Conservation (phyloP, 2,329 filamentous ascomycete species). For the Fusarium robinianum region DNA sequence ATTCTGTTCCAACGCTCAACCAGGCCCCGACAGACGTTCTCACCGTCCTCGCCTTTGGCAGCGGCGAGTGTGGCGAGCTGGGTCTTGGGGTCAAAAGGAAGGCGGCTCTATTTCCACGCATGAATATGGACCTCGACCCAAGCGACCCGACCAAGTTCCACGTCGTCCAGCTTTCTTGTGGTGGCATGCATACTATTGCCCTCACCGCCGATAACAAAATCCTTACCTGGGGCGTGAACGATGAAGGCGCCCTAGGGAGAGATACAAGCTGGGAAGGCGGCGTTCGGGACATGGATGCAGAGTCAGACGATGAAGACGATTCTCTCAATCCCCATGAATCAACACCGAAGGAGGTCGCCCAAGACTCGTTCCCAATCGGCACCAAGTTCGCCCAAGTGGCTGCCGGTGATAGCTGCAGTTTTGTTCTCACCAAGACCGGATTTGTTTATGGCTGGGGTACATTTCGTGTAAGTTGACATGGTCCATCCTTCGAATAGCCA, state of each 20-base stretch:
- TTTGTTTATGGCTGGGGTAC: slow-evolving; percentile 78
- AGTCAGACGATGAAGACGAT: slow-evolving; percentile 46
- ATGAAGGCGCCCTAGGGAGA: slow-evolving; percentile 74
- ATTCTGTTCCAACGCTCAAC: too few species aligned
- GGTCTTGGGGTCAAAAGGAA: slow-evolving; percentile 15
- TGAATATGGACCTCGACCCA: slow-evolving; percentile 28
- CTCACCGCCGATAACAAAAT: slow-evolving; percentile 76
- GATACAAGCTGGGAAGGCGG: slow-evolving; percentile 66
- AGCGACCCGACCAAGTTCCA: slow-evolving; percentile 9
- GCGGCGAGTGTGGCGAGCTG: slow-evolving; percentile 13
- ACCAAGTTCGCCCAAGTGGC: slow-evolving; percentile 62
- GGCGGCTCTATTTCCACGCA: not conserved
- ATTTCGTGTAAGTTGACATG: slow-evolving; percentile 61
- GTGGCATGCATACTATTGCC: slow-evolving; percentile 76
- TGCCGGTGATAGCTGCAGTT: slow-evolving; percentile 70
- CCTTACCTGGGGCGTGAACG: slow-evolving; percentile 82
- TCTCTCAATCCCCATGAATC: slow-evolving; percentile 69
- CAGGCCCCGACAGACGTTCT: too few species aligned
- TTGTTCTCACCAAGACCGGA: slow-evolving; percentile 72
- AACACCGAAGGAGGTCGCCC: slow-evolving; percentile 61
- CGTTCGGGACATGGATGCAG: slow-evolving; percentile 54
- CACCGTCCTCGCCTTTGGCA: slow-evolving; percentile 11
- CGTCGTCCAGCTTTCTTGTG: slow-evolving; percentile 70
- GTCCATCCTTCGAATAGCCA: too few species aligned
- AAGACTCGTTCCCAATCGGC: slow-evolving; percentile 57